A percentile compares a stretch with the other conserved stretches of the same genome.
Conservation (phyloP, 2,329 filamentous ascomycete genomes). For the Chrysoporthe cubensis region DNA sequence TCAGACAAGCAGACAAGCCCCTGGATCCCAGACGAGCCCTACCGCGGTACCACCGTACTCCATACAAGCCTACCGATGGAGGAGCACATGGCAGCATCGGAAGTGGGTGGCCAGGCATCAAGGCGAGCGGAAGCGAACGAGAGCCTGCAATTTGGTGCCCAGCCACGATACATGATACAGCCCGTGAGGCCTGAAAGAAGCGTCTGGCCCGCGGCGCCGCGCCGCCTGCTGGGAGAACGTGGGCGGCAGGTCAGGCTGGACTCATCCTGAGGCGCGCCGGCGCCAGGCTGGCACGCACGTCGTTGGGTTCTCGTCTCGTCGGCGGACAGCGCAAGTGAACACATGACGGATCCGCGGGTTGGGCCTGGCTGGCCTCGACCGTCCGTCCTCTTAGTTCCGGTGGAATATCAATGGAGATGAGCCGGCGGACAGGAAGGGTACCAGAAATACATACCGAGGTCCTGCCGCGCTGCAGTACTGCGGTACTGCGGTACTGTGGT, state of each 20-base stretch:
- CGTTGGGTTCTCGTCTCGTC: no score
- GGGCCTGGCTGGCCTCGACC: no score
- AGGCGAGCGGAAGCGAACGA: not conserved
- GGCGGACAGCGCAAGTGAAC: not conserved
- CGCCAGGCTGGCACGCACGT: no score
- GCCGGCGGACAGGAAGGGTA: no score
- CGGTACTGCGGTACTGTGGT: no score
- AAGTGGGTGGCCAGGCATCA: slow-evolving; percentile 2
- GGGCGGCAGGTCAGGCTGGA: no score
- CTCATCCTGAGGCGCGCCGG: no score
- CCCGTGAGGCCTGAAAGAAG: not conserved
- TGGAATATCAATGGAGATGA: no score
- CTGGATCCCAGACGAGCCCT: slow-evolving; percentile 2
- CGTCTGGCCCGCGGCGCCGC: not conserved
- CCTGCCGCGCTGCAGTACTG: no score
- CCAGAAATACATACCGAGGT: no score
- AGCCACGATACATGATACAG: not conserved
- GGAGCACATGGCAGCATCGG: slow-evolving; percentile 3
- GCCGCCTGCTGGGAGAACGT: no score
- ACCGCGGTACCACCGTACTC: not conserved
- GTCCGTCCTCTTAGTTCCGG: no score
- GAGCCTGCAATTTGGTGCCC: not conserved
- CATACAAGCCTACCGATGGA: not conserved
- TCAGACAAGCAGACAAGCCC: slow-evolving; percentile 12
- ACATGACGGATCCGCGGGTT: not conserved